Base-by-base conservation (phyloP, 1,284 basidiomycete species). In the Cryptococcus depauperatus region DNA sequence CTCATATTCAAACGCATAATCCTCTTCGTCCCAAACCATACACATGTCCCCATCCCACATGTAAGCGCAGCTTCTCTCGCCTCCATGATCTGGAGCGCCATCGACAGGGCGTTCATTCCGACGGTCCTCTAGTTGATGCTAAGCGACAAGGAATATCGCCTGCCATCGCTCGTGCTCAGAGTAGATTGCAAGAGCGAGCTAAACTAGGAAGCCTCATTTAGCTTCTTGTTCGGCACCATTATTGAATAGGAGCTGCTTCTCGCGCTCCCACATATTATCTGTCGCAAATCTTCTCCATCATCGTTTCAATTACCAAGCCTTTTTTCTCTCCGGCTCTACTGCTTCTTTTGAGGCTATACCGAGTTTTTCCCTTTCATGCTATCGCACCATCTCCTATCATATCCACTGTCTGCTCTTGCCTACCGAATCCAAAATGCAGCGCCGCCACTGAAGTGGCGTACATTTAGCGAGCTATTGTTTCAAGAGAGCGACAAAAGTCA, bases 61-160 rank as follows among this genome's bases (percentile, higher is more conserved):
- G 71, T 54, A 61, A 64, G 46, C 63, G 71, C 26, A 66, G 66
- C 16, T 73, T 73, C 52, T 71, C 69, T 16, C 66, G 71, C 32
- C 54, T 70, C 8, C 71, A 73, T 58, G 71, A 73, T 49, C 64
- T 73, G 45, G 71, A 73, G 54, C 63, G 71, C 26, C 71, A 73
- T 52, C 66, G 70, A 43, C 68, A 70, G 52, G 71, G 71, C 40
- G 69, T 70, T 54, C 69, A 71, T 54, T 64, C 61, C 28, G 69
- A 71, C 45, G 69, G 69, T 19, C 69, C 69, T 26, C 58, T 70
- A 39, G 64, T 68, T 51, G 67, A 68, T 44, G 68, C 68, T 27
- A 70, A 70, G 55, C 58, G 58, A 41, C 61, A 68, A 39, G 64
- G 64, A 30, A 63, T 71, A 28, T 48, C 64, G 22, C 68, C 69